Conservation (phyloP, 2,329 filamentous ascomycete genomes). For the Scytalidium sp. region DNA sequence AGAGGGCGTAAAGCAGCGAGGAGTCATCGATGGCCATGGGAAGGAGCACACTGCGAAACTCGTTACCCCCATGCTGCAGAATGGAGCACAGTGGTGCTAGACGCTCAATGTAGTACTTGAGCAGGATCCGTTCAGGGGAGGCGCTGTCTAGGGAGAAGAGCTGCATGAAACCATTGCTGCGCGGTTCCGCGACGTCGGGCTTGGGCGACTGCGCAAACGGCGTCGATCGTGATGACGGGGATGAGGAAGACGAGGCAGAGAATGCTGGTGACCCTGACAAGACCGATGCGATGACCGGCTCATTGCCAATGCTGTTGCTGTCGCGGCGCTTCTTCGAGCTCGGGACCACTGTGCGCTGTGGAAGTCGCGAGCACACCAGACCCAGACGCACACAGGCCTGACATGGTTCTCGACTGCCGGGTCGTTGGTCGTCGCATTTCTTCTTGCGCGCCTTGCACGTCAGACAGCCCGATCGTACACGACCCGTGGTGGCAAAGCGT, state of each 20-base stretch:
- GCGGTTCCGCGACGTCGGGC: background rate
- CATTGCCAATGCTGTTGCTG: background rate
- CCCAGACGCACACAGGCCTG: constrained; percentile 6
- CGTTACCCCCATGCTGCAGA: constrained; percentile 7
- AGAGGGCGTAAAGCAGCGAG: constrained; percentile 12
- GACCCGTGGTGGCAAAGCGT: constrained; percentile 10
- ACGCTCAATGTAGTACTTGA: constrained; percentile 9
- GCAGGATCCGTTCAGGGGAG: constrained; percentile 5
- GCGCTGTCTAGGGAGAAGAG: constrained; percentile 2
- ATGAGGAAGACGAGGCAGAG: background rate
- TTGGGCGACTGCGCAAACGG: no score
- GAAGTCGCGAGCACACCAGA: constrained; percentile 8
- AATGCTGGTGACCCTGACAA: no score
- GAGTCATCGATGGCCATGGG: constrained; percentile 15
- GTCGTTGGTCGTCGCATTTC: constrained; percentile 6
- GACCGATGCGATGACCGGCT: no score
- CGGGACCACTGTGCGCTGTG: constrained; percentile 6
- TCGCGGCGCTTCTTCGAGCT: background rate
- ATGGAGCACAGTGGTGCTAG: constrained; percentile 11
- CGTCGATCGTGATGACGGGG: background rate
- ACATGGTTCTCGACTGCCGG: background rate
- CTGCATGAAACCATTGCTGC: constrained; percentile 2
- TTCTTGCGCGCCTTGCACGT: constrained; percentile 6
- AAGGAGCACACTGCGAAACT: constrained; percentile 7
- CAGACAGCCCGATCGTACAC: constrained; percentile 6